phyloP scores from a whole-genome alignment of 805 yeast genomes.

The Wickerhamiella spandovensis region DNA sequence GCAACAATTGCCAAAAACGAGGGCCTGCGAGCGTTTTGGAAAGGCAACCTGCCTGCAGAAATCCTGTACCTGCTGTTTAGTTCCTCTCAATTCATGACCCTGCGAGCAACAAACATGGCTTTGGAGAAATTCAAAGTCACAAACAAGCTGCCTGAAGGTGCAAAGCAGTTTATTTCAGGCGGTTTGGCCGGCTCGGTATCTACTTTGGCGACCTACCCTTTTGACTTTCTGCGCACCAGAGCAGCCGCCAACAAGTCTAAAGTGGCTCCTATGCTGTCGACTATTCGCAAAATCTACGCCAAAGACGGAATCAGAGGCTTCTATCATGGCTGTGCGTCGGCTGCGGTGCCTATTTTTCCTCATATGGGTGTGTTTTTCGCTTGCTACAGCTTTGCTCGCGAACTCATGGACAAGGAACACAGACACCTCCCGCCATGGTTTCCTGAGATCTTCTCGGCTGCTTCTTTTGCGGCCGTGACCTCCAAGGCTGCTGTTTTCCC shows the following conservation, averaged over 20 bases:
- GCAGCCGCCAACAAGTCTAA: slow-evolving; percentile 48
- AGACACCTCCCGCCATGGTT: slow-evolving; percentile 4
- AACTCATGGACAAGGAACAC: slow-evolving; percentile 1
- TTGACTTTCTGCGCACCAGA: slow-evolving; percentile 78
- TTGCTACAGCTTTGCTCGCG: slow-evolving; percentile 14
- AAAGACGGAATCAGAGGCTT: slow-evolving; percentile 35
- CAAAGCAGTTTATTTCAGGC: slow-evolving; percentile 51
- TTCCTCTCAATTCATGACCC: slow-evolving; percentile 67
- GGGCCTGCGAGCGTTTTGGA: slow-evolving; percentile 76
- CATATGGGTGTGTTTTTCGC: slow-evolving; percentile 55
- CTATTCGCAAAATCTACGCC: slow-evolving; percentile 25
- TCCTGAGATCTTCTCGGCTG: slow-evolving; percentile 30
- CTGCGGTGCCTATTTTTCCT: slow-evolving; percentile 50
- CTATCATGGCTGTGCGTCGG: slow-evolving; percentile 36
- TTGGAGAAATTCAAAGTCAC: slow-evolving; percentile 4
- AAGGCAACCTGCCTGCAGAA: slow-evolving; percentile 90
- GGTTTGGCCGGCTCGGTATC: slow-evolving; percentile 64
- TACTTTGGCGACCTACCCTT: slow-evolving; percentile 69
- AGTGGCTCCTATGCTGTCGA: slow-evolving; percentile 15
- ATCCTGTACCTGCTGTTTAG: slow-evolving; percentile 76
- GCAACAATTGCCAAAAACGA: slow-evolving; percentile 41
- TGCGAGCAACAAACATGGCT: slow-evolving; percentile 37
- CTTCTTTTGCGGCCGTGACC: slow-evolving; percentile 61
- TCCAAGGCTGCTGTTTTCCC: slow-evolving; percentile 75
- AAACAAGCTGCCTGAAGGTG: slow-evolving; percentile 22